Evolutionary conservation across 768 basidiomycete genomes (phyloP), one percentile per base, ranked within the genome.

Genomic region (Tricholomella constricta): DNA sequence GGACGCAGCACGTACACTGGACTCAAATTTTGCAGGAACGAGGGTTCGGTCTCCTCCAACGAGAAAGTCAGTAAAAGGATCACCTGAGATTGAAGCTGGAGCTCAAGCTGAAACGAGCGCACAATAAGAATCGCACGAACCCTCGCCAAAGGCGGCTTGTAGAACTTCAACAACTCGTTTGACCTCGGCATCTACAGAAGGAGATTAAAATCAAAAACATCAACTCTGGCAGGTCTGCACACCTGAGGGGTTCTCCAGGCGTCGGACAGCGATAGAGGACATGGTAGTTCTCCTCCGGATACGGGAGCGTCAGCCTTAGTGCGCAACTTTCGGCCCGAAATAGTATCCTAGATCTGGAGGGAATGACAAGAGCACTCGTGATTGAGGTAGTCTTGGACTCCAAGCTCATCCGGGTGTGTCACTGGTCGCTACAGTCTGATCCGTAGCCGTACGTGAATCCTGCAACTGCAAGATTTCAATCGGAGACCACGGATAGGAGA

Each of bases 31-130:
- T 4, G 42, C 37, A 29, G 53, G 58, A 2, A 56, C 23, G 3
- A 66, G 54, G 2, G 60, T 61, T 32, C 45, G 27, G 29, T 65
- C 58, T 11, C 60, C 61, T 14, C 59, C 65, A 6, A 58, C 40
- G 10, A 64, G 40, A 6, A 60, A 19, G 14, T 55, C 20, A n/a
- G 45, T 57, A 35, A 62, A 60, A 14, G 58, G 60, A 47, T 65
- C 64, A 15, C 58, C 64, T 63, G 52, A 6, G 6, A 11, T 22
- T 42, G 15, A 26, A 12, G 41, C 25, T 25, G 23, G 12, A 26
- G 26, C 9, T 25, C 25, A 17, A 26, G 23, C 7, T 6, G 14
- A 12, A 20, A 41, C 9, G 6, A 14, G 26, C 8, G 25, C 5
- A 42, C 6, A n/a, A 15, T 14, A 26, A 14, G 15, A 31, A 43